Conservation (phyloP, 1,139 yeast genomes). For the Sugiyamaella xylanicola region DNA sequence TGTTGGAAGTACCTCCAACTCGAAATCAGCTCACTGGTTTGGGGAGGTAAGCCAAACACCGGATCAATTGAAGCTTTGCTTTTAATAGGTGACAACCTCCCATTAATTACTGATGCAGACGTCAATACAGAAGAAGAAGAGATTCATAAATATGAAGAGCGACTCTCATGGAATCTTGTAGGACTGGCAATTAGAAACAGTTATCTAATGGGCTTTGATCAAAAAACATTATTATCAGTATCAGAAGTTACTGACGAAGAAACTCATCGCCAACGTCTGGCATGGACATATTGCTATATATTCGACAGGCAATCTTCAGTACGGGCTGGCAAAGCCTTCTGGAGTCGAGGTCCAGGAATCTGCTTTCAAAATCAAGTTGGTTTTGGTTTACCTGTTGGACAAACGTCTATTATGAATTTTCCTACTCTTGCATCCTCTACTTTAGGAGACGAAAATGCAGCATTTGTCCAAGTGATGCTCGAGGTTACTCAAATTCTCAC, state of each 20-base stretch:
- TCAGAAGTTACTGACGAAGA: conserved; percentile 27
- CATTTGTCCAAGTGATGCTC: conserved; percentile 30
- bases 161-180: conserved; percentile 35
- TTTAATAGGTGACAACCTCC: conserved; percentile 31
- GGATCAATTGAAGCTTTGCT: conserved; percentile 31
- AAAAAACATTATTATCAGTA: conserved; percentile 30
- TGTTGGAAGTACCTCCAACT: conserved; percentile 29
- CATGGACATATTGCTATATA: conserved; percentile 33
- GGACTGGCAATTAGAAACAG: conserved; percentile 33
- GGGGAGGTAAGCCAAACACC: conserved; percentile 26
- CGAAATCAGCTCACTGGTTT: conserved; percentile 24
- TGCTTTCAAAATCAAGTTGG: conserved; percentile 32
- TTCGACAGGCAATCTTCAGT: conserved; percentile 33
- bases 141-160: conserved; percentile 26
- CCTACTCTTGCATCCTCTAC: conserved; percentile 27
- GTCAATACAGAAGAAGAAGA: conserved; percentile 16
- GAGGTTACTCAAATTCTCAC: conserved; percentile 33
- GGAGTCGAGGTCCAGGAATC: conserved; percentile 35
- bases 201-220: conserved; percentile 32
- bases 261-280: conserved; percentile 30
- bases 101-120: conserved; percentile 21
- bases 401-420: conserved; percentile 28
- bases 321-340: conserved; percentile 33
- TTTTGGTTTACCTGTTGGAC: conserved; percentile 24
- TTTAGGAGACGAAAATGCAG: conserved; percentile 28